These are phyloP conservation scores for Penicillium sclerotigenum DNA, from an alignment of 2,329 filamentous ascomycete genomes.

Conservation along the genomic window DNA sequence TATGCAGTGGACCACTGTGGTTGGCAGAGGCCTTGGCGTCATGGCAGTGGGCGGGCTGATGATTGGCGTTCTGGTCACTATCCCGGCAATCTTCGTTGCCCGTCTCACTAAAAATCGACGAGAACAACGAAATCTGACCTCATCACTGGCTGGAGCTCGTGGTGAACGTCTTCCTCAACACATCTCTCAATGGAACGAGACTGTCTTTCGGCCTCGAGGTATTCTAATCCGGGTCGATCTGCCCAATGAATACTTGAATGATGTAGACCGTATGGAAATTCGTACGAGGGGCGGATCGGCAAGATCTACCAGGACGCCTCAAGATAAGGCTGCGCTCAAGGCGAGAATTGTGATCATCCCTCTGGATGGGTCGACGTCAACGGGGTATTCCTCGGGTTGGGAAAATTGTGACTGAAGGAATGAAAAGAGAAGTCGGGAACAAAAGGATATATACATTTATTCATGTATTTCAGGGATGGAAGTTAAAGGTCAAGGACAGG, in stretches of 20 bases:
- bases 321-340: conserved; percentile 21
- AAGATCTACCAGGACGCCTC: background rate
- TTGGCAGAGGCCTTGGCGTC: conserved; percentile 30
- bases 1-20: conserved; percentile 29
- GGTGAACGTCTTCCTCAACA: conserved; percentile 17
- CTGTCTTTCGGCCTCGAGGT: conserved; percentile 28
- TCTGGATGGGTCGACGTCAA: conserved; percentile 4
- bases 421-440: background rate
- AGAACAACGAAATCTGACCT: conserved; percentile 28
- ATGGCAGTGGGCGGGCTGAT: conserved; percentile 32
- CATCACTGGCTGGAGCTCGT: conserved; percentile 15
- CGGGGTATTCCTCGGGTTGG: background rate
- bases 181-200: conserved; percentile 30
- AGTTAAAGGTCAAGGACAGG: background rate
- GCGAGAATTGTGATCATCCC: conserved; percentile 32
- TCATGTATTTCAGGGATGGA: background rate
- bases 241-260: conserved; percentile 26
- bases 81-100: conserved; percentile 28
- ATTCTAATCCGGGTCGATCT: conserved; percentile 33
- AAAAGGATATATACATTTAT: background rate
- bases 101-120: conserved; percentile 18
- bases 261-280: conserved; percentile 27
- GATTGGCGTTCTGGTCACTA: conserved; percentile 28
- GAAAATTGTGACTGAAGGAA: background rate
- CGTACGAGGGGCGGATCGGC: background rate